Percentiles rank a stretch among this genome's conserved stretches.
Evolutionary conservation across 2,329 filamentous ascomycete genomes (phyloP).

Genomic region (Epichloe brachyelytri): DNA sequence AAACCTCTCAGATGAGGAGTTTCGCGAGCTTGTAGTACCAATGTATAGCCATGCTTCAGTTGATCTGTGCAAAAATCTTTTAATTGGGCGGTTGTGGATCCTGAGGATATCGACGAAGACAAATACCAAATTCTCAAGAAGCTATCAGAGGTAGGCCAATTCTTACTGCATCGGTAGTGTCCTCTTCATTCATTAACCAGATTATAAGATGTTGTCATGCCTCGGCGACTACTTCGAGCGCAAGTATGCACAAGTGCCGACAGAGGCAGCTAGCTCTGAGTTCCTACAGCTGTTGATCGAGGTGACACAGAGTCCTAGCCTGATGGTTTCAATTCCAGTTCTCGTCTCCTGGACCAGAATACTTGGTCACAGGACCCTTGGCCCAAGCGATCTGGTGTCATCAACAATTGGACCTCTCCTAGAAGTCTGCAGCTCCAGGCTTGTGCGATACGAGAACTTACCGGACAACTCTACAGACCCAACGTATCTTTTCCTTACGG

Average conservation of each 20-base stretch:
- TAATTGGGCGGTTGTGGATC: constrained; percentile 66
- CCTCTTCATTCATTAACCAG: constrained; percentile 5
- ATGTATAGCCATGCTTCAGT: constrained; percentile 66
- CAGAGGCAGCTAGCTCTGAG: constrained; percentile 51
- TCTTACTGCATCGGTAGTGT: background rate
- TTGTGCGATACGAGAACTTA: constrained; percentile 78
- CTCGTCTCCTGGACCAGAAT: constrained; percentile 83
- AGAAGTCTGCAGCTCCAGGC: constrained; percentile 67
- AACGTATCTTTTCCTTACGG: constrained; percentile 69
- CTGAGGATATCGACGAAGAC: constrained; percentile 75
- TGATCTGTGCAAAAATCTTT: constrained; percentile 57
- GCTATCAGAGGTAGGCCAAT: constrained; percentile 62
- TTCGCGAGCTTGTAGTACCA: constrained; percentile 62
- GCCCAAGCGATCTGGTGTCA: constrained; percentile 47
- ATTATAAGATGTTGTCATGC: constrained; percentile 62
- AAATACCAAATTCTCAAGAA: constrained; percentile 91
- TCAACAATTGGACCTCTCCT: constrained; percentile 61
- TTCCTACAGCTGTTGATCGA: constrained; percentile 70
- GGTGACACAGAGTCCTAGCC: constrained; percentile 71
- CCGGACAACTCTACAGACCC: constrained; percentile 71
- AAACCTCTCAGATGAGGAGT: constrained; percentile 65
- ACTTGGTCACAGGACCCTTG: constrained; percentile 57
- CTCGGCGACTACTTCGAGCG: constrained; percentile 75
- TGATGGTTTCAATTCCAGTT: constrained; percentile 86
- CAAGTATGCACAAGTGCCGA: constrained; percentile 53